These are phyloP conservation scores for Wallacemonas collosoma DNA, from an alignment of 208 protist genomes.

Conservation along the genomic window DNA sequence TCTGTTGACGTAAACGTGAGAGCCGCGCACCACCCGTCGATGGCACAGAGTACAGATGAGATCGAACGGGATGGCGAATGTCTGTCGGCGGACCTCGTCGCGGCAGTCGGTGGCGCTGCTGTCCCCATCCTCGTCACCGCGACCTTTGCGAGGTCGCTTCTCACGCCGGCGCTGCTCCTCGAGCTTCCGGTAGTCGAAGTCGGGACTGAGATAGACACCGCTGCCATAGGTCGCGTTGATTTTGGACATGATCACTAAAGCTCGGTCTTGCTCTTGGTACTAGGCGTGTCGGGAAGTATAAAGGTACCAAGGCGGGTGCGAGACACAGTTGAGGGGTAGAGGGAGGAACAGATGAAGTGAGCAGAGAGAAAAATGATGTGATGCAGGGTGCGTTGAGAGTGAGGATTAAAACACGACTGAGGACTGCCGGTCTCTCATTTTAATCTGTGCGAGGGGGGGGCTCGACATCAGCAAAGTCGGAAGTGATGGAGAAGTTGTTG, in stretches of 20 bases:
- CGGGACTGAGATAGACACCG: constrained; percentile 80
- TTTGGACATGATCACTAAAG: constrained; percentile 59
- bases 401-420: too few species aligned
- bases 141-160: constrained; percentile 30
- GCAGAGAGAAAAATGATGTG: too few species aligned
- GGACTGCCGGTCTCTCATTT: too few species aligned
- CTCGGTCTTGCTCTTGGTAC: too few species aligned
- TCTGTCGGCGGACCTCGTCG: constrained; percentile 60
- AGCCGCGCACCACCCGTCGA: constrained; percentile 68
- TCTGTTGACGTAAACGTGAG: constrained; percentile 84
- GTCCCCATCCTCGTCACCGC: constrained; percentile 17
- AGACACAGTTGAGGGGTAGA: too few species aligned
- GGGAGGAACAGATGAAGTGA: too few species aligned
- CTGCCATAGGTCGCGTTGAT: constrained; percentile 89
- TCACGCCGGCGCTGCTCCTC: constrained; percentile 63
- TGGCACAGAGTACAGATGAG: constrained; percentile 73
- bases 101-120: constrained; percentile 9
- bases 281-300: too few species aligned
- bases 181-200: constrained; percentile 83
- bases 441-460: too few species aligned
- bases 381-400: too few species aligned
- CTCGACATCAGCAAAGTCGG: too few species aligned
- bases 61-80: constrained; percentile 87
- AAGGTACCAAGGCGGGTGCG: too few species aligned
- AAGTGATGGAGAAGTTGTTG: too few species aligned